Evolutionary conservation across 176 grass and related monocot species (phyloP).

Genomic region (Avena sativa): DNA sequence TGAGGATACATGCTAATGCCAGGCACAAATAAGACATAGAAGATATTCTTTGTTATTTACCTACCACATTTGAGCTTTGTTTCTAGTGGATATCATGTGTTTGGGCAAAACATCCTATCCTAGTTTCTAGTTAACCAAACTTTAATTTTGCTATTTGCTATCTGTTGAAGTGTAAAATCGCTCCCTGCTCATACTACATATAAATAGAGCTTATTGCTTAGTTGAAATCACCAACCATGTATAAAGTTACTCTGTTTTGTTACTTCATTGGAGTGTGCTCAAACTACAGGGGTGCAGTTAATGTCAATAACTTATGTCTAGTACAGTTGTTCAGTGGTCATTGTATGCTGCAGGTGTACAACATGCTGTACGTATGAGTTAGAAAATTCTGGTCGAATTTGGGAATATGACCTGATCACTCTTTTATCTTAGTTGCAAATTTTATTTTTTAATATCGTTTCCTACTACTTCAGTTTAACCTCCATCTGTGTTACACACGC

Average conservation of each 20-base stretch:
- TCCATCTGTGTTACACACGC: no score
- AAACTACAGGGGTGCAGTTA: not conserved
- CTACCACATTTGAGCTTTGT: not conserved
- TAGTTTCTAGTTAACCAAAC: not conserved
- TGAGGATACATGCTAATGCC: not conserved
- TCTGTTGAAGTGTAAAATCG: not conserved
- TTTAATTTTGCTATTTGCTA: not conserved
- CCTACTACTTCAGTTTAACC: no score
- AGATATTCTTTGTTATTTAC: constrained; percentile 26
- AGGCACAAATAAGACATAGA: not conserved
- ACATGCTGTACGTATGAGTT: not conserved
- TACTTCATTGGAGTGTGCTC: not conserved
- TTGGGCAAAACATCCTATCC: constrained; percentile 20
- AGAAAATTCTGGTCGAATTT: not conserved
- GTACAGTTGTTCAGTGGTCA: not conserved
- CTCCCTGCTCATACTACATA: not conserved
- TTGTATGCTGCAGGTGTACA: not conserved
- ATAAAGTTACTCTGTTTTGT: constrained; percentile 9
- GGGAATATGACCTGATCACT: no score
- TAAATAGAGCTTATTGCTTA: not conserved
- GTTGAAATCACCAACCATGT: no score
- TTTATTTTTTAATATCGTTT: no score
- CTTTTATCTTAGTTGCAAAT: no score
- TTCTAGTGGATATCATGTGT: not conserved
- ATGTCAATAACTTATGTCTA: not conserved